Base-by-base conservation (phyloP, 139 green algal species). In the Chlamydomonas sphaeroides region DNA sequence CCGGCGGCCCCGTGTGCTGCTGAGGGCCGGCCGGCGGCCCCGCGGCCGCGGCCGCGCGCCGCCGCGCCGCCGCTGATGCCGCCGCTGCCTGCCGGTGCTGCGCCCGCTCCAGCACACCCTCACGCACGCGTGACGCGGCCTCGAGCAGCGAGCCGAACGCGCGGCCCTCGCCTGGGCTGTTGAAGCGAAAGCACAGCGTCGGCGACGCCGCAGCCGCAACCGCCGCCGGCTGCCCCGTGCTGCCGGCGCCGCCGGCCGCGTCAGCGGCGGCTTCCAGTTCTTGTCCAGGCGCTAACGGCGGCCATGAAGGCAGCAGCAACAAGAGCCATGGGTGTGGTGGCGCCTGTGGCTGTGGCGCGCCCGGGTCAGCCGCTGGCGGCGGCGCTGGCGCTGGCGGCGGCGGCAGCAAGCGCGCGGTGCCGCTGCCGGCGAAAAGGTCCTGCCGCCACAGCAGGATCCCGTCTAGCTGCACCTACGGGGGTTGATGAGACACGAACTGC, bases 241-340 rank as follows among this genome's bases (percentile, higher is more conserved):
- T n/a, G n/a, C n/a, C n/a, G n/a, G n/a, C n/a, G n/a, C n/a, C n/a
- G n/a, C n/a, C n/a, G n/a, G n/a, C n/a, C n/a, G n/a, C n/a, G n/a
- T n/a, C n/a, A n/a, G n/a, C n/a, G n/a, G n/a, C n/a, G n/a, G n/a
- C n/a, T n/a, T n/a, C n/a, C n/a, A n/a, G n/a, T n/a, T n/a, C n/a
- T n/a, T n/a, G n/a, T n/a, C n/a, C n/a, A n/a, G n/a, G n/a, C n/a
- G n/a, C n/a, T n/a, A n/a, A n/a, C n/a, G n/a, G n/a, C n/a, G n/a
- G n/a, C n/a, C n/a, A n/a, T n/a, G n/a, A n/a, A n/a, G 74, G 74
- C 41, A 80, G 59, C 18, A 80, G 74, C 74, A 80, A 36, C 17
- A 80, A 59, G 39, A 80, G 38, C 74, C 74, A 80, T 2, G 76
- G n/a, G 0, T 51, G 41, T 14, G 20, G 0, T 48, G 70, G 25